Percentiles rank a stretch among this genome's conserved stretches.
phyloP scores from a whole-genome alignment of 768 basidiomycete genomes.

The Tylopilus cervinicoccineus region DNA sequence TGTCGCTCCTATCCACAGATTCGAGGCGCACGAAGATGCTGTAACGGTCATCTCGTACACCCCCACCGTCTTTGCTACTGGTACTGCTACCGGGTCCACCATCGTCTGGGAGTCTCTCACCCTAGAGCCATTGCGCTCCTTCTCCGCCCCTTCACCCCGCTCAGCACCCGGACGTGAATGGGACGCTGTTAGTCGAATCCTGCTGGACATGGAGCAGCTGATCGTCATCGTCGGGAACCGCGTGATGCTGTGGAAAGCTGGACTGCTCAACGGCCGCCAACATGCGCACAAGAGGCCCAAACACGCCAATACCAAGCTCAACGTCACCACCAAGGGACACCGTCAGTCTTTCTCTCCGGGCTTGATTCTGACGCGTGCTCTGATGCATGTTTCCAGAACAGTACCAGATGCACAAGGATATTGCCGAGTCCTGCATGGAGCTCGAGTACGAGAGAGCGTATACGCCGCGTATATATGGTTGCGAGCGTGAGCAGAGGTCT shows the following conservation, averaged over 20 bases:
- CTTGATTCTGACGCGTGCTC: not conserved
- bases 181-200: conserved; percentile 52
- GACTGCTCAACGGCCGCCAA: conserved; percentile 33
- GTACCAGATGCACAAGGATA: conserved; percentile 58
- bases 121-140: conserved; percentile 51
- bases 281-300: conserved; percentile 33
- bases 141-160: conserved; percentile 45
- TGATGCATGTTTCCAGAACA: conserved; percentile 44
- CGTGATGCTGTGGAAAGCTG: conserved; percentile 68
- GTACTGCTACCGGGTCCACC: conserved; percentile 58
- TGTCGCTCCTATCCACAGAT: conserved; percentile 39
- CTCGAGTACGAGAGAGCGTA: conserved; percentile 48
- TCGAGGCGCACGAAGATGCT: conserved; percentile 64
- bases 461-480: conserved; percentile 36
- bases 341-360: conserved; percentile 34
- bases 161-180: conserved; percentile 31
- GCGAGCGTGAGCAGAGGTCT: conserved; percentile 54
- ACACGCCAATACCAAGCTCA: conserved; percentile 25
- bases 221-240: conserved; percentile 57
- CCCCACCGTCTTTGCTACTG: conserved; percentile 56
- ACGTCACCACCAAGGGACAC: conserved; percentile 38
- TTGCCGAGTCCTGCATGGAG: conserved; percentile 53
- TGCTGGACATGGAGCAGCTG: conserved; percentile 51
- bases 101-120: conserved; percentile 66
- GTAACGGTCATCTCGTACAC: conserved; percentile 66